phyloP scores from a whole-genome alignment of 2,329 filamentous ascomycete species.

The Fusarium hainanense region DNA sequence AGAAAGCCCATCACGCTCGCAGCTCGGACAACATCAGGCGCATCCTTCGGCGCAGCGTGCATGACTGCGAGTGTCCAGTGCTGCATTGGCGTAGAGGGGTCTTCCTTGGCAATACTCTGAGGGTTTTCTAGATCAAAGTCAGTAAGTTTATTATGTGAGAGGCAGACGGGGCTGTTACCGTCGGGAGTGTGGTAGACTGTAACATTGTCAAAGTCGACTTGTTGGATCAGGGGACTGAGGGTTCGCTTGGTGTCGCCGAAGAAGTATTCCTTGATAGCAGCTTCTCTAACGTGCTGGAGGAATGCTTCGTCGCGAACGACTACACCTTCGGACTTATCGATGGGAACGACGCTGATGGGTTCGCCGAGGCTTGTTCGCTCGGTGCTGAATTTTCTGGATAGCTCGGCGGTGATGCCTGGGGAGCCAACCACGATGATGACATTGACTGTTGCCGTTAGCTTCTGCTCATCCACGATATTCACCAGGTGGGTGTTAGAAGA shows the following conservation, averaged over 20 bases:
- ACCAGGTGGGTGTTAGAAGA: not conserved
- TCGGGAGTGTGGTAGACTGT: slow-evolving; percentile 77
- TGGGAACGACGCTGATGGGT: slow-evolving; percentile 76
- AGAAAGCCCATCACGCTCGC: slow-evolving; percentile 91
- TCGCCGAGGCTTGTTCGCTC: slow-evolving; percentile 71
- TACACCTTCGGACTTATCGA: slow-evolving; percentile 88
- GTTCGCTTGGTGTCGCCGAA: slow-evolving; percentile 83
- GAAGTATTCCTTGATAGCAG: slow-evolving; percentile 90
- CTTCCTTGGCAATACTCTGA: slow-evolving; percentile 69
- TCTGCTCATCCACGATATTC: rapidly evolving
- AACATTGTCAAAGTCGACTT: slow-evolving; percentile 80
- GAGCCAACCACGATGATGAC: slow-evolving; percentile 86
- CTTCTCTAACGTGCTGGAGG: slow-evolving; percentile 78
- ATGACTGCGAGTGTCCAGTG: slow-evolving; percentile 89
- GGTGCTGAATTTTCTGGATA: slow-evolving; percentile 74
- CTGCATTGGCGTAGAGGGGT: slow-evolving; percentile 74
- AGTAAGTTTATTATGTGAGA: slow-evolving; percentile 14
- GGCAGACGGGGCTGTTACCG: slow-evolving; percentile 55
- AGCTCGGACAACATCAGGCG: slow-evolving; percentile 78
- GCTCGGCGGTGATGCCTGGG: slow-evolving; percentile 77
- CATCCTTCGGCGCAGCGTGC: slow-evolving; percentile 76
- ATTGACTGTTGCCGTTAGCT: slow-evolving; percentile 72
- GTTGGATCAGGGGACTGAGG: slow-evolving; percentile 87
- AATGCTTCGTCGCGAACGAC: slow-evolving; percentile 79
- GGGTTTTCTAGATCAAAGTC: slow-evolving; percentile 42